A percentile compares a stretch with the other conserved stretches of the same genome.
Evolutionary conservation across 1,139 yeast genomes (phyloP).

Genomic region (Debaryomyces sp.): DNA sequence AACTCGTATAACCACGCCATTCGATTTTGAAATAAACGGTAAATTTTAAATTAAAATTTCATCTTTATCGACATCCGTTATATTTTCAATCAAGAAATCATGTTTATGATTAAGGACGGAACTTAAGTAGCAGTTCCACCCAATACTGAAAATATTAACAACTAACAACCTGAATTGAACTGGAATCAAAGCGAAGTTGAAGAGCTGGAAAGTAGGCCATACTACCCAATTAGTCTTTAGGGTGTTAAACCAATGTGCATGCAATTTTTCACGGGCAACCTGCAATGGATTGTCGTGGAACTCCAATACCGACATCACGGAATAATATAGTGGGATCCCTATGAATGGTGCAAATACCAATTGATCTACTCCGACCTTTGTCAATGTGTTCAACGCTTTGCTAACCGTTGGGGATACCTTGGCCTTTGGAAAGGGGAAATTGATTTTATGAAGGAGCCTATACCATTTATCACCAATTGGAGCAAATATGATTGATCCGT

Average conservation of each 20-base stretch:
- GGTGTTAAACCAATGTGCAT: slow-evolving; percentile 60
- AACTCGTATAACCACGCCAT: background rate
- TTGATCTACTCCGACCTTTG: slow-evolving; percentile 73
- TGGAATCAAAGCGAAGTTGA: slow-evolving; percentile 75
- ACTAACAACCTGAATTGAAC: slow-evolving; percentile 65
- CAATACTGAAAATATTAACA: slow-evolving; percentile 72
- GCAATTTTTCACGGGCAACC: slow-evolving; percentile 42
- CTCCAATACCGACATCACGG: slow-evolving; percentile 70
- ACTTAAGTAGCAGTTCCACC: slow-evolving; percentile 85
- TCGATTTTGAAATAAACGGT: background rate
- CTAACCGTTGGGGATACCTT: slow-evolving; percentile 7
- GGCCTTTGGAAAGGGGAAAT: slow-evolving; percentile 13
- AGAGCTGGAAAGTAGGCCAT: slow-evolving; percentile 82
- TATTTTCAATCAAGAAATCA: background rate
- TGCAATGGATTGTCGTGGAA: slow-evolving; percentile 22
- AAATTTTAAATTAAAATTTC: slow-evolving; percentile 10
- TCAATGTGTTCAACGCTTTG: slow-evolving; percentile 24
- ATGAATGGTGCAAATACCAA: slow-evolving; percentile 74
- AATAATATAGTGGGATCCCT: slow-evolving; percentile 65
- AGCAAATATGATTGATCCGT: slow-evolving; percentile 44
- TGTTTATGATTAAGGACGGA: slow-evolving; percentile 24
- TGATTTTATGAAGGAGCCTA: slow-evolving; percentile 27
- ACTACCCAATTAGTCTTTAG: slow-evolving; percentile 74
- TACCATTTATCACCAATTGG: slow-evolving; percentile 50
- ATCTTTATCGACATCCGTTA: slow-evolving; percentile 10